Evolutionary conservation across 1,139 yeast genomes (phyloP), one percentile per base, ranked within the genome.

Genomic region (Lizanozyma gosingica): DNA sequence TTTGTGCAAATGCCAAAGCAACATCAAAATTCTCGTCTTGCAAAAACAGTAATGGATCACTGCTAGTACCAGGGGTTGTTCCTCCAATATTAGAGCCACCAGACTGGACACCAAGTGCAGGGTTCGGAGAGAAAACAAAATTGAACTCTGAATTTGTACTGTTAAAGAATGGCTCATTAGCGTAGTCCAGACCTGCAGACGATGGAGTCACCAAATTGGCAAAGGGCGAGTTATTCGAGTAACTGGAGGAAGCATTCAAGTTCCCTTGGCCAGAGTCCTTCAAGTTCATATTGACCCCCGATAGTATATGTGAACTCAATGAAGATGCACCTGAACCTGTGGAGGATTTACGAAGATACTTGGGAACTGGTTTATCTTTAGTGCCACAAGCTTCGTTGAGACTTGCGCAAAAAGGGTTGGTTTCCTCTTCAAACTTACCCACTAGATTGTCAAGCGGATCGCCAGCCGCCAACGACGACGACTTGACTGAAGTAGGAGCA

Each of bases 311-410:
- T 6, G 29, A 22, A 8, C 39, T 35, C 33, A 39, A 17, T 17
- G 18, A 33, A 15, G 42, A 15, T 3, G 37, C n/a, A 9, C 22
- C 34, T 8, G 46, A 39, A 27, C 43, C 14, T 11, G 33, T 33
- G 2, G 45, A 37, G 37, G 38, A 34, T 34, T 43, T 41, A 22
- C 29, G 29, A 22, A 22, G 29, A 22, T 22, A 58, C 53, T 75
- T 73, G 6, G 95, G 95, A 6, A 80, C 59, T 3, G 95, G 95
- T 45, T 74, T 63, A 22, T 68, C 68, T 54, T 70, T 79, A n/a
- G 81, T 81, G 15, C 96, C 97, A 60, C 97, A 90, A 1, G 90
- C 97, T 56, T 79, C 74, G 46, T 76, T 76, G 51, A 90, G 68
- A 52, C 80, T 76, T 18, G 73, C 75, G 55, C 97, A 90, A 54